Evolutionary conservation across 257 asterid genomes (phyloP).

Genomic region (Solanum rostratum): DNA sequence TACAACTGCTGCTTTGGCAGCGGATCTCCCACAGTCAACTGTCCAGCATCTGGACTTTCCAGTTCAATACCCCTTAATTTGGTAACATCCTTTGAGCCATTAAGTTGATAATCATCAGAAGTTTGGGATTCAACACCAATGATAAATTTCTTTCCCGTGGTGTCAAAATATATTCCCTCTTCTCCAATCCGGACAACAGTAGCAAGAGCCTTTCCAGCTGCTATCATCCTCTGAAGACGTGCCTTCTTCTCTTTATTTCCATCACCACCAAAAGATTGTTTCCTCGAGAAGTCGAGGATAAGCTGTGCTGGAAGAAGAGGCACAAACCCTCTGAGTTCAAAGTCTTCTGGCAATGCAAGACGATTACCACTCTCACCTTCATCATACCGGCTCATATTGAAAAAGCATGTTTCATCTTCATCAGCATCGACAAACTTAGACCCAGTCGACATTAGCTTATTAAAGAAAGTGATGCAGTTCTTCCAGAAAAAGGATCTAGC

Average conservation of each 20-base stretch:
- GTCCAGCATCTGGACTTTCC: slow-evolving; percentile 19
- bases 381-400: slow-evolving; percentile 80
- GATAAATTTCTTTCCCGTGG: slow-evolving; percentile 48
- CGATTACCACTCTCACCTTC: slow-evolving; percentile 71
- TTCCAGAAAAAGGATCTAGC: slow-evolving; percentile 79
- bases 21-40: slow-evolving; percentile 12
- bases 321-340: slow-evolving; percentile 80
- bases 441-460: slow-evolving; percentile 65
- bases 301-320: slow-evolving; percentile 86
- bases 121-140: slow-evolving; percentile 53
- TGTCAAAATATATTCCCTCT: slow-evolving; percentile 57
- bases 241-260: slow-evolving; percentile 45
- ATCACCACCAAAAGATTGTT: slow-evolving; percentile 50
- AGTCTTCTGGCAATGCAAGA: slow-evolving; percentile 79
- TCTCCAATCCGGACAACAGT: slow-evolving; percentile 46
- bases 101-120: slow-evolving; percentile 34
- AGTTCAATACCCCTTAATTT: slow-evolving; percentile 8
- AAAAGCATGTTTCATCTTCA: slow-evolving; percentile 81
- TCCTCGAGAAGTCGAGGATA: slow-evolving; percentile 86
- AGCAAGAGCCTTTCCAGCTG: slow-evolving; percentile 91
- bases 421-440: slow-evolving; percentile 37
- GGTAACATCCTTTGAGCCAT: slow-evolving; percentile 22
- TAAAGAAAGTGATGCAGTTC: slow-evolving; percentile 46
- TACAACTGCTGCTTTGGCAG: slow-evolving; percentile 23
- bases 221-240: slow-evolving; percentile 71